Conservation (phyloP, 148 eudicot species). For the Diospyros lotus region DNA sequence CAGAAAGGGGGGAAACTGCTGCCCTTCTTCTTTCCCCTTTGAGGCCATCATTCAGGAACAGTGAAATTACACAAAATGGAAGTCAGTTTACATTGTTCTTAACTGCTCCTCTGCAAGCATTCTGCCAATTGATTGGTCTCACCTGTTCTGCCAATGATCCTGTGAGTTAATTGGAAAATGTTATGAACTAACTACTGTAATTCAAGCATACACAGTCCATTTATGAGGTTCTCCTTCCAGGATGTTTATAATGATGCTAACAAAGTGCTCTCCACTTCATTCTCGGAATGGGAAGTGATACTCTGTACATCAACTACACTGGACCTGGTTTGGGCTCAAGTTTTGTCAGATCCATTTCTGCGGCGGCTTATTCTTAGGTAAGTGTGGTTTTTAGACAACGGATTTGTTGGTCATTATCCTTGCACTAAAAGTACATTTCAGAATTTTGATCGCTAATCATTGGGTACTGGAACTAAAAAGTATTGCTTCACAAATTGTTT, state of each 20-base stretch:
- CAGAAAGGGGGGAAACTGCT: constrained; percentile 86
- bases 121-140: constrained; percentile 79
- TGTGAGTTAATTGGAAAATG: constrained; percentile 34
- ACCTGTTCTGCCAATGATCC: constrained; percentile 37
- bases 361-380: constrained; percentile 94
- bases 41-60: constrained; percentile 54
- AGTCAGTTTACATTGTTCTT: constrained; percentile 90
- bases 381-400: not conserved
- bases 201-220: constrained; percentile 6
- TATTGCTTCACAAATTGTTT: not conserved
- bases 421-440: not conserved
- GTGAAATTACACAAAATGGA: constrained; percentile 49
- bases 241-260: constrained; percentile 66
- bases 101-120: constrained; percentile 89
- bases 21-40: constrained; percentile 79
- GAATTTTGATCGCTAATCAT: not conserved
- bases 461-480: not conserved
- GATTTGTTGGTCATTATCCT: not conserved
- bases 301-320: constrained; percentile 68
- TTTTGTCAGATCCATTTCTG: constrained; percentile 77
- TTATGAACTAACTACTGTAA: not conserved
- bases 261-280: constrained; percentile 54
- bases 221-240: constrained; percentile 33
- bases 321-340: constrained; percentile 93
- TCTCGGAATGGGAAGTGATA: constrained; percentile 89